These are phyloP conservation scores for Trichophyton benhamiae DNA, from an alignment of 2,329 filamentous ascomycete genomes.

Conservation along the genomic window DNA sequence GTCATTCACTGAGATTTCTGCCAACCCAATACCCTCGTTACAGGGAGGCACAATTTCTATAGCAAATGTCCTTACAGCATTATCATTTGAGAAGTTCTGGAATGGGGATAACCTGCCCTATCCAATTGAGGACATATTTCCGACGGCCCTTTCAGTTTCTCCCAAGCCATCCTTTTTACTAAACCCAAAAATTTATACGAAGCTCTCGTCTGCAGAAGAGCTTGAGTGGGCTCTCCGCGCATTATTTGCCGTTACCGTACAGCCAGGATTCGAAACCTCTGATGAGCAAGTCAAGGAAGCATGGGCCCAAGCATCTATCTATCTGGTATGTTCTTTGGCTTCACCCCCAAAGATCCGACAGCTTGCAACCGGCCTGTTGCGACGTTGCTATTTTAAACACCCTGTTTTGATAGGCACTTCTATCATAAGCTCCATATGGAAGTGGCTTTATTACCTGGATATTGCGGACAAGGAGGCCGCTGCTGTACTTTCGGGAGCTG, in stretches of 20 bases:
- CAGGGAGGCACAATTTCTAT: conserved; percentile 74
- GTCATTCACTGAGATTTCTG: conserved; percentile 62
- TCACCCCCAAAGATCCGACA: conserved; percentile 53
- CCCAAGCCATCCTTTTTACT: conserved; percentile 80
- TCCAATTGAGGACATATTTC: conserved; percentile 39
- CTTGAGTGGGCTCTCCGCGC: conserved; percentile 63
- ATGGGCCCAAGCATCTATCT: conserved; percentile 82
- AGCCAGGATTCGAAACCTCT: conserved; percentile 40
- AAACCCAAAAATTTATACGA: conserved; percentile 73
- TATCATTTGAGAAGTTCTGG: conserved; percentile 46
- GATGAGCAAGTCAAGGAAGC: conserved; percentile 43
- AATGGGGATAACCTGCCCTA: conserved; percentile 41
- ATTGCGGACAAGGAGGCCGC: conserved; percentile 66
- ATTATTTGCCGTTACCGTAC: conserved; percentile 48
- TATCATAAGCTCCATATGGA: conserved; percentile 64
- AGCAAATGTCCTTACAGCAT: conserved; percentile 59
- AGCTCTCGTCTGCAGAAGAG: conserved; percentile 62
- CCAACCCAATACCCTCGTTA: conserved; percentile 65
- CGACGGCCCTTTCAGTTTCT: conserved; percentile 55
- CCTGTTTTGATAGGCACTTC: conserved; percentile 49
- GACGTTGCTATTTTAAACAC: conserved; percentile 50
- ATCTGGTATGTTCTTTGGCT: conserved; percentile 52
- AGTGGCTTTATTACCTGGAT: conserved; percentile 58
- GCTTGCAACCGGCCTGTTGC: conserved; percentile 49
- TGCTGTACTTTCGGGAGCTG: conserved; percentile 52